Base-by-base conservation (phyloP, 2,329 filamentous ascomycete species). In the Amauroascus niger region DNA sequence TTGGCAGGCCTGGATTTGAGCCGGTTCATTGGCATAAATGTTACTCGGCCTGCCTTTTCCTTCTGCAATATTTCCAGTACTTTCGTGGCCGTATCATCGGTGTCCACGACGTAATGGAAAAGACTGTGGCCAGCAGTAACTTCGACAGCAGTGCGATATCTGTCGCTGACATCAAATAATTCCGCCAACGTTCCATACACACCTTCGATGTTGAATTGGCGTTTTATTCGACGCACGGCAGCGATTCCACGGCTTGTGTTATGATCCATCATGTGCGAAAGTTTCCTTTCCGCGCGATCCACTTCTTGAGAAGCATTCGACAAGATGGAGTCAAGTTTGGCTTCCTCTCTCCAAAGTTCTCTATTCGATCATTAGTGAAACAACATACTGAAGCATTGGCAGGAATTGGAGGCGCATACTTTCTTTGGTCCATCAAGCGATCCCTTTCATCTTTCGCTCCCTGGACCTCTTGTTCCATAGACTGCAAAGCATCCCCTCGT, bases 41-140 rank as follows among this genome's bases (percentile, higher is more conserved):
- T 98, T 16, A 98, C 80, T 65, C 93, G 82, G 11, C 93, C 93
- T 14, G 86, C 85, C 57, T 83, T 86, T 60, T 88, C 82, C 59
- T 83, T 84, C 65, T 89, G 86, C 26, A 98, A 76, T 13, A 83
- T 79, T 60, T 91, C 86, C 41, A 93, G 82, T 32, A 96, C 80
- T 60, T 82, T 81, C 1, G 87, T 88, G 0, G 90, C 89, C 0
- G 90, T 96, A 39, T 86, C 82, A 57, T 94, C 88, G 48, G 86
- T 91, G 67, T 98, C 91, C 41, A 97, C 91, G 9, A 98, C 83
- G 60, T 95, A 95, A 69, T 98, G 88, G 71, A 98, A 98, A 7
- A 98, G 77, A 66, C 88, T 95, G 58, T 84, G 84, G 16, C 93
- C 93, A 1, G 91, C 93, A 49, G 90, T 93, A 62, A 95, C 88